Evolutionary conservation across 2,329 filamentous ascomycete genomes (phyloP).

Genomic region (Fusarium continuum): DNA sequence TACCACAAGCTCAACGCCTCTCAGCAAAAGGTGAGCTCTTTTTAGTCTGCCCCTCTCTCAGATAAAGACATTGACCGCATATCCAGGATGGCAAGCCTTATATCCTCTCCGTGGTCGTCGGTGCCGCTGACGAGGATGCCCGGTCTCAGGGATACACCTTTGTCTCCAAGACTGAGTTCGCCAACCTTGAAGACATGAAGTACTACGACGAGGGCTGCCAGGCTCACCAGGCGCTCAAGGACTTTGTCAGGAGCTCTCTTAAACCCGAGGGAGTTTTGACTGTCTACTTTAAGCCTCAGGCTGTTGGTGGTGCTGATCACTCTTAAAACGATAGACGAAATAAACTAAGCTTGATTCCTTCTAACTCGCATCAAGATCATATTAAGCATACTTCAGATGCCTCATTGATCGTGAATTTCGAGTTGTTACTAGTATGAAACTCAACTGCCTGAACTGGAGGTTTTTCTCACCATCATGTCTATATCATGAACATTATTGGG

Average conservation of each 20-base stretch:
- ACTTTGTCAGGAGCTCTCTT: slow-evolving; percentile 44
- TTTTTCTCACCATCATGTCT: too few relatives aligned
- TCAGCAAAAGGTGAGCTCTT: slow-evolving; percentile 54
- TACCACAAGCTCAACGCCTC: slow-evolving; percentile 54
- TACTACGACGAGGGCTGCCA: slow-evolving; percentile 69
- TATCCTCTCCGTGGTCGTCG: slow-evolving; percentile 66
- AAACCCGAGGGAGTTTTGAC: slow-evolving; percentile 51
- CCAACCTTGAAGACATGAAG: slow-evolving; percentile 71
- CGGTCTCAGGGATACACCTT: slow-evolving; percentile 73
- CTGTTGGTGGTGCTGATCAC: slow-evolving; percentile 40
- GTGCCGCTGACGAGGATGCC: slow-evolving; percentile 63
- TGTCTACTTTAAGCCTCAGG: slow-evolving; percentile 52
- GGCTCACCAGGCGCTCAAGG: slow-evolving; percentile 56
- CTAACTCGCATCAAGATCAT: background rate
- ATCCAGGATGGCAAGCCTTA: slow-evolving; percentile 76
- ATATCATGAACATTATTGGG: too few relatives aligned
- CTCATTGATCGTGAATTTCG: too few relatives aligned
- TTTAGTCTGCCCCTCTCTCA: background rate
- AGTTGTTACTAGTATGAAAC: background rate
- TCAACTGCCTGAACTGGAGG: background rate
- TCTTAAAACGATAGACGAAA: background rate
- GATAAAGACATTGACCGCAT: background rate
- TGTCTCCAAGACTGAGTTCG: slow-evolving; percentile 70
- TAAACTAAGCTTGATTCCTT: background rate
- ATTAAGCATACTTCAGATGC: background rate